Conservation (phyloP, 768 basidiomycete species). For the Hortiboletus flavorubellus region DNA sequence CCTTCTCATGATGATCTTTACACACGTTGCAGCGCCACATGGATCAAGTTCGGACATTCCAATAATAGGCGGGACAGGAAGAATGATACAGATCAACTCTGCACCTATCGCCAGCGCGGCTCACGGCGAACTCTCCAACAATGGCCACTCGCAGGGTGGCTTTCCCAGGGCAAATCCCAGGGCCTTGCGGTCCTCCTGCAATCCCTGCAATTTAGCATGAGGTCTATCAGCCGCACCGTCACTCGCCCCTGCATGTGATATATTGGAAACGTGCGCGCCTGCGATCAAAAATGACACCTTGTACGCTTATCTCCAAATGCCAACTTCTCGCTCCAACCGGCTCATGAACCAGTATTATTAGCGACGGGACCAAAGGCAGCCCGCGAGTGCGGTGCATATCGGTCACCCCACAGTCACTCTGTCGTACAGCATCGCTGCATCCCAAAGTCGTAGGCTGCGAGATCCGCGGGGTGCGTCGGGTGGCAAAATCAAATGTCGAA, state of each 20-base stretch:
- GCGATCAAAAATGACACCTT: background rate
- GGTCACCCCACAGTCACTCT: constrained; percentile 6
- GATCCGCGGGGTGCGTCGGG: constrained; percentile 19
- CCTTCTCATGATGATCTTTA: constrained; percentile 16
- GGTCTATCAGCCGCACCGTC: background rate
- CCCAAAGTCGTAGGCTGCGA: constrained; percentile 2
- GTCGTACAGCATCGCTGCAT: constrained; percentile 12
- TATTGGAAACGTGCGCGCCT: constrained; percentile 2
- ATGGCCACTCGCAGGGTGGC: background rate
- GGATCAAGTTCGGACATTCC: constrained; percentile 4
- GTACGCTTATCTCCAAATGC: constrained; percentile 6
- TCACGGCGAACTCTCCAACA: constrained; percentile 19
- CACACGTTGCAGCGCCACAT: constrained; percentile 13
- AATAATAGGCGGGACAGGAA: constrained; percentile 9
- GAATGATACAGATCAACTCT: background rate
- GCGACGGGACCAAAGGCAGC: constrained; percentile 11
- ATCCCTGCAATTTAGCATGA: background rate
- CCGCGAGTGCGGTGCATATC: constrained; percentile 1
- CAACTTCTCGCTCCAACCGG: background rate
- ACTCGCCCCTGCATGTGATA: constrained; percentile 5
- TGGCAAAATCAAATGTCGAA: constrained; percentile 9
- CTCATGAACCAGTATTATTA: constrained; percentile 5
- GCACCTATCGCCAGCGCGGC: background rate
- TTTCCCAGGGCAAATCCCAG: constrained; percentile 5
- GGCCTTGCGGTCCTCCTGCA: constrained; percentile 2